Evolutionary conservation across 2,329 filamentous ascomycete species (phyloP), one percentile per base, ranked within the genome.

Genomic region (Chrysosporium queenslandicum): DNA sequence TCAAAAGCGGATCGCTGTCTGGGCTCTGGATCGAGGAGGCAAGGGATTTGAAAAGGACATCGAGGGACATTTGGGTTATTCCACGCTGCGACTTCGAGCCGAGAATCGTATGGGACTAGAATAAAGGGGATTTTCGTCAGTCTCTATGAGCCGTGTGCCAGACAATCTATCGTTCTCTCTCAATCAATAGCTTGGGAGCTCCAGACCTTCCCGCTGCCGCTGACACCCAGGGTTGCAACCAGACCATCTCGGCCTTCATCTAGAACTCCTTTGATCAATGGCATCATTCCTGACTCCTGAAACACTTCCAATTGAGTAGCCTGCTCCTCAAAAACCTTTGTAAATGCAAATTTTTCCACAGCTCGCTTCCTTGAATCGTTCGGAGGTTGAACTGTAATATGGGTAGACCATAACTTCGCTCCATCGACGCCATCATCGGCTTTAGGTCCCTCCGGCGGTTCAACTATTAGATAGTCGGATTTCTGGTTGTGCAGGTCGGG

Each of bases 301-400:
- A 98, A 96, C 8, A 98, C 71, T 62, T 96, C 88, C 25, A 92
- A 74, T 65, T 98, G 92, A 5, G 79, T 80, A 1, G 88, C 83
- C 61, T 85, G 77, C 64, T 97, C 90, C 61, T 94, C 86, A 61
- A 97, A 96, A 0, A 98, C 89, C 56, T 82, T 82, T 0, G 92
- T 98, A 64, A 98, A 98, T 1, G 84, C 87, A 66, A 97, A 98
- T 65, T 86, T 88, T 68, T 98, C 92, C 32, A 96, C 81, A 0
- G 90, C 89, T 42, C 90, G 81, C 60, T 91, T 87, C 53, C 91
- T 80, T 56, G 81, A 78, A 55, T 96, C 91, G 57, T 82, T 86
- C 1, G 88, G 86, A 0, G 90, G 89, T 60, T 87, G 86, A 14
- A 90, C 68, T 0, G 82, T 87, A 58, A 90, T 85, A 64, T 88